Percentiles rank a stretch among this genome's conserved stretches.
phyloP scores from a whole-genome alignment of 495 filamentous ascomycete genomes.

The Penicillium lagena region DNA sequence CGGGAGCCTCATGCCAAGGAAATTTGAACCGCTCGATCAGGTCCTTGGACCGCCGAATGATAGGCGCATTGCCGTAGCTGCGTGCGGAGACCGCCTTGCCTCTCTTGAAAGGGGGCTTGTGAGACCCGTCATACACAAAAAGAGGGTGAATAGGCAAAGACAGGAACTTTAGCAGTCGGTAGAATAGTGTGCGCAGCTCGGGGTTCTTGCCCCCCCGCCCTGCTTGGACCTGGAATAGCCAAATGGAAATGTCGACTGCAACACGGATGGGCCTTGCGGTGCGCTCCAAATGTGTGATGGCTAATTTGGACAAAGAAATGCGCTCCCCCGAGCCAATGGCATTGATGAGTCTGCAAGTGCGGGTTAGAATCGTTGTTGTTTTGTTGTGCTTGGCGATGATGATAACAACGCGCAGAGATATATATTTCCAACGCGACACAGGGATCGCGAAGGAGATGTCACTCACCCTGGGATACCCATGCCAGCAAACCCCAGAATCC shows the following conservation, averaged over 20 bases:
- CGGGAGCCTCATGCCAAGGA: slow-evolving; percentile 78
- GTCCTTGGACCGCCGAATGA: slow-evolving; percentile 61
- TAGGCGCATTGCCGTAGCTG: slow-evolving; percentile 40
- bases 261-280: slow-evolving; percentile 70
- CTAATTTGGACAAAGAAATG: slow-evolving; percentile 76
- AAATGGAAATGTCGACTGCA: slow-evolving; percentile 94
- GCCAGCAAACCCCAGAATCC: neutral
- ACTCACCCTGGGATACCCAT: slow-evolving; percentile 46
- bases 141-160: slow-evolving; percentile 76
- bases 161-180: slow-evolving; percentile 78
- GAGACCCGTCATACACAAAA: slow-evolving; percentile 91
- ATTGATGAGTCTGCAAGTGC: slow-evolving; percentile 63
- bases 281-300: slow-evolving; percentile 65
- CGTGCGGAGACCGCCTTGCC: slow-evolving; percentile 43
- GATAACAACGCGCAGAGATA: neutral
- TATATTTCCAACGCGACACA: slow-evolving; percentile 8
- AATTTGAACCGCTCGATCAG: slow-evolving; percentile 83
- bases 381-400: too few species aligned
- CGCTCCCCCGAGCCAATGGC: slow-evolving; percentile 80
- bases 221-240: slow-evolving; percentile 91
- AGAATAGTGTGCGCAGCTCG: slow-evolving; percentile 87
- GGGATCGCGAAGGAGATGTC: neutral
- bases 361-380: too few species aligned
- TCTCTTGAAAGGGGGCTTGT: slow-evolving; percentile 88
- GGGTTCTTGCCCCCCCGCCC: slow-evolving; percentile 85